Conservation (phyloP, 2,329 filamentous ascomycete genomes). For the Monilinia fructigena region DNA sequence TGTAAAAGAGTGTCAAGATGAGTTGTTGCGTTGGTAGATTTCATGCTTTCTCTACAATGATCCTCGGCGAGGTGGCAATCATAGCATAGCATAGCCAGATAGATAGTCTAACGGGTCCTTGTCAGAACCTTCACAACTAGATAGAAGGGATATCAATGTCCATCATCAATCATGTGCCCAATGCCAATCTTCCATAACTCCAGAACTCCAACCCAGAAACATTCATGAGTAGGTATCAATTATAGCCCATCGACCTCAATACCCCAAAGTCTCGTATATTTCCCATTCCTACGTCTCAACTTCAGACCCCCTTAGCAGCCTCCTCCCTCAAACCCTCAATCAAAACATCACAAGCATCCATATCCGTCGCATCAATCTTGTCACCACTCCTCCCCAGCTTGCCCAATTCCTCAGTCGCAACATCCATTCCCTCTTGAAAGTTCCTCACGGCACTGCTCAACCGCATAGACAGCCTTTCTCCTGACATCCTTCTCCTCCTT, state of each 20-base stretch:
- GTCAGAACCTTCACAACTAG: not conserved
- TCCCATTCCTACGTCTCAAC: not conserved
- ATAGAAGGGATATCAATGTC: slow-evolving; percentile 7
- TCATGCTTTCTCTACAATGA: not conserved
- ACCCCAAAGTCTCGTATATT: not conserved
- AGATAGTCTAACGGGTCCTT: not conserved
- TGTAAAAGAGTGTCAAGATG: no score
- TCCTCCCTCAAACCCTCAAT: slow-evolving; percentile 65
- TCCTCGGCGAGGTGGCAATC: slow-evolving; percentile 2
- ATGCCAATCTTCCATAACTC: slow-evolving; percentile 12
- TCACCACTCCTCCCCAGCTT: slow-evolving; percentile 50
- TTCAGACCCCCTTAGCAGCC: slow-evolving; percentile 32
- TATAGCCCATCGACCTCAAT: not conserved
- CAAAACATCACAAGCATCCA: slow-evolving; percentile 78
- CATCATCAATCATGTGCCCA: not conserved
- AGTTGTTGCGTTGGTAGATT: not conserved
- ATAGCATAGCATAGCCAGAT: not conserved
- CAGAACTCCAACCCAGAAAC: slow-evolving; percentile 16
- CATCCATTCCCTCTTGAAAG: slow-evolving; percentile 79
- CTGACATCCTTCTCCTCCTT: slow-evolving; percentile 64
- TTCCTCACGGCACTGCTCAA: slow-evolving; percentile 85
- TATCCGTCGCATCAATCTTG: slow-evolving; percentile 77
- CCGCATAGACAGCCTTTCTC: slow-evolving; percentile 85
- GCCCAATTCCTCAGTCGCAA: slow-evolving; percentile 60
- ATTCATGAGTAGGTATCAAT: not conserved